Evolutionary conservation across 371 early-diverging fungal species (phyloP).

Genomic region (Rhizomucor pusillus): DNA sequence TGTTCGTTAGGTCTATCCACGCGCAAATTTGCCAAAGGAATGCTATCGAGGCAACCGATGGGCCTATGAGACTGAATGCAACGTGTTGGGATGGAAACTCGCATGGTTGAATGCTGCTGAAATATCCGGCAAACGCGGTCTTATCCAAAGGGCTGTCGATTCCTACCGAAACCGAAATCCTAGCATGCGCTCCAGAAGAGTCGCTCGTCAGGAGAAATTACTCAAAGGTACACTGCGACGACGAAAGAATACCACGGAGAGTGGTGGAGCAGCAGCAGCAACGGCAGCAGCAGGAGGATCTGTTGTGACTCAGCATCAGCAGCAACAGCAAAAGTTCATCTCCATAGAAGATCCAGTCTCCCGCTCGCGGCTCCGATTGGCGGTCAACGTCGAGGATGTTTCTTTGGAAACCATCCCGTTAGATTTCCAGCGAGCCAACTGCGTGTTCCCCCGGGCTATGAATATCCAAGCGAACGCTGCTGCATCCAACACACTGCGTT

Average conservation of each 20-base stretch:
- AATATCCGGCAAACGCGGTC: slow-evolving; percentile 84
- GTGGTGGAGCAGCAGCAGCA: slow-evolving; percentile 17
- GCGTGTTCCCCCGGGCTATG: slow-evolving; percentile 41
- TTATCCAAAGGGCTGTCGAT: slow-evolving; percentile 95
- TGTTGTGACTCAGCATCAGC: slow-evolving; percentile 33
- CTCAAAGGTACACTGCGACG: slow-evolving; percentile 49
- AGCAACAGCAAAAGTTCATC: slow-evolving; percentile 45
- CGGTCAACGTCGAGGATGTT: slow-evolving; percentile 42
- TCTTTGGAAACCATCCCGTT: slow-evolving; percentile 38
- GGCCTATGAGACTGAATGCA: slow-evolving; percentile 89
- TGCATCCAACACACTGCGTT: slow-evolving; percentile 17
- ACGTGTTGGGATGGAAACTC: slow-evolving; percentile 83
- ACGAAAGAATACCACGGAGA: slow-evolving; percentile 38
- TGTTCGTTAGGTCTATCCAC: slow-evolving; percentile 39
- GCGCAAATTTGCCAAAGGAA: slow-evolving; percentile 39
- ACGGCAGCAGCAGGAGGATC: slow-evolving; percentile 30
- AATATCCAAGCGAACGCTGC: slow-evolving; percentile 15
- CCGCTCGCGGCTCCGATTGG: slow-evolving; percentile 32
- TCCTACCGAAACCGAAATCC: slow-evolving; percentile 88
- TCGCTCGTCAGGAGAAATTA: slow-evolving; percentile 80
- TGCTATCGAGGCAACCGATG: slow-evolving; percentile 84
- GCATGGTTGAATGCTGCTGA: slow-evolving; percentile 81
- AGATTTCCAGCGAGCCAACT: slow-evolving; percentile 37
- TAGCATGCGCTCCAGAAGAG: slow-evolving; percentile 76
- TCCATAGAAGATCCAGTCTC: slow-evolving; percentile 37